Conservation (phyloP, 176 grass and related monocot species). For the Paspalum vaginatum region DNA sequence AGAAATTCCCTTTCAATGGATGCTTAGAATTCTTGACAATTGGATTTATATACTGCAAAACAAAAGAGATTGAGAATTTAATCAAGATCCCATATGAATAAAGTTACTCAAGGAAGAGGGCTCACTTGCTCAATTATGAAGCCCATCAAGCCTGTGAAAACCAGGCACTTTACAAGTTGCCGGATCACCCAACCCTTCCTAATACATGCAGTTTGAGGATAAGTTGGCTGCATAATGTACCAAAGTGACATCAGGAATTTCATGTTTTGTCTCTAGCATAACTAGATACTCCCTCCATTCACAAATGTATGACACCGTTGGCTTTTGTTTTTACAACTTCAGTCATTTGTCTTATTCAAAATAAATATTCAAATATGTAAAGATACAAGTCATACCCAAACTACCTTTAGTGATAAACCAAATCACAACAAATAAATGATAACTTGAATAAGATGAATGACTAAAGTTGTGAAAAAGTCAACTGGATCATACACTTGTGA, state of each 20-base stretch:
- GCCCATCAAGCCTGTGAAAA: slow-evolving; percentile 95
- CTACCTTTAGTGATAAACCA: too few species aligned
- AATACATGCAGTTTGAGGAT: slow-evolving; percentile 73
- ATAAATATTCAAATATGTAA: too few species aligned
- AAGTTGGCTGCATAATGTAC: slow-evolving; percentile 67
- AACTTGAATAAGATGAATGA: too few species aligned
- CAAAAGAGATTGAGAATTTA: slow-evolving; percentile 18
- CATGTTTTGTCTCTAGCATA: slow-evolving; percentile 3
- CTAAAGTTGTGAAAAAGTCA: too few species aligned
- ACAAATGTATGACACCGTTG: too few species aligned
- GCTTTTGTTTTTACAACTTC: too few species aligned
- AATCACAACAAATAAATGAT: too few species aligned
- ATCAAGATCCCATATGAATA: not conserved
- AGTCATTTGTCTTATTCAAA: too few species aligned
- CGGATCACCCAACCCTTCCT: slow-evolving; percentile 86
- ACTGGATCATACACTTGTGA: too few species aligned
- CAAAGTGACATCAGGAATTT: slow-evolving; percentile 37
- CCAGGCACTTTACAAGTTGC: slow-evolving; percentile 78
- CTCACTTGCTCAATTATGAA: slow-evolving; percentile 98
- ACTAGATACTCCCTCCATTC: not conserved
- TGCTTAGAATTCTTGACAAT: slow-evolving; percentile 98
- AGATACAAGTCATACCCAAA: too few species aligned
- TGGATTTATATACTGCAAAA: slow-evolving; percentile 92
- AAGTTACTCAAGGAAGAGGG: slow-evolving; percentile 35
- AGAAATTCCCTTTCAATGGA: slow-evolving; percentile 83